These are phyloP conservation scores for Aspergillus flavus DNA, from an alignment of 2,329 filamentous ascomycete genomes.

Conservation along the genomic window DNA sequence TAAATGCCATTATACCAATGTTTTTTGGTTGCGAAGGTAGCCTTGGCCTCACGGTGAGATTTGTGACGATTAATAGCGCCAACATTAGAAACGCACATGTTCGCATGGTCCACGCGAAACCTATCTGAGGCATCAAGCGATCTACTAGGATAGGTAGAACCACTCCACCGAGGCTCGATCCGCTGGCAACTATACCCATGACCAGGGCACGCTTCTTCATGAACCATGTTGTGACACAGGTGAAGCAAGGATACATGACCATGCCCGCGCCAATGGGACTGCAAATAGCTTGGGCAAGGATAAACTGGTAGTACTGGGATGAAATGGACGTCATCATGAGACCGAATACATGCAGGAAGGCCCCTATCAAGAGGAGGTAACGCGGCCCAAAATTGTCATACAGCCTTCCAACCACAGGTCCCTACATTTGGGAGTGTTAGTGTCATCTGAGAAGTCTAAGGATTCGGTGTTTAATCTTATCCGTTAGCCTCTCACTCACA, in stretches of 20 bases:
- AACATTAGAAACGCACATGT: constrained; percentile 62
- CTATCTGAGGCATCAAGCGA: constrained; percentile 53
- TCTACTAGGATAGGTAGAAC: constrained; percentile 63
- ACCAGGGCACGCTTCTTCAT: constrained; percentile 53
- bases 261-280: constrained; percentile 53
- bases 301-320: constrained; percentile 57
- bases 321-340: constrained; percentile 60
- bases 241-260: constrained; percentile 49
- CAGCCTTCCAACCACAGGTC: constrained; percentile 61
- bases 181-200: constrained; percentile 56
- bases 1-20: not conserved
- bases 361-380: constrained; percentile 53
- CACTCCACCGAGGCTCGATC: constrained; percentile 59
- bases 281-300: constrained; percentile 57
- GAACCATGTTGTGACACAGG: constrained; percentile 55
- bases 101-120: constrained; percentile 60
- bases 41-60: constrained; percentile 53
- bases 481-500: not conserved
- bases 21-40: constrained; percentile 6
- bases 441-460: not conserved
- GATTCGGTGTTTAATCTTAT: not conserved
- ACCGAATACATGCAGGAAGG: constrained; percentile 58
- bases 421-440: constrained; percentile 26
- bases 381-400: constrained; percentile 65
- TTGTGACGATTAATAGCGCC: constrained; percentile 55